These are phyloP conservation scores for Colletotrichum endophyticum DNA, from an alignment of 2,329 filamentous ascomycete species.

Conservation along the genomic window DNA sequence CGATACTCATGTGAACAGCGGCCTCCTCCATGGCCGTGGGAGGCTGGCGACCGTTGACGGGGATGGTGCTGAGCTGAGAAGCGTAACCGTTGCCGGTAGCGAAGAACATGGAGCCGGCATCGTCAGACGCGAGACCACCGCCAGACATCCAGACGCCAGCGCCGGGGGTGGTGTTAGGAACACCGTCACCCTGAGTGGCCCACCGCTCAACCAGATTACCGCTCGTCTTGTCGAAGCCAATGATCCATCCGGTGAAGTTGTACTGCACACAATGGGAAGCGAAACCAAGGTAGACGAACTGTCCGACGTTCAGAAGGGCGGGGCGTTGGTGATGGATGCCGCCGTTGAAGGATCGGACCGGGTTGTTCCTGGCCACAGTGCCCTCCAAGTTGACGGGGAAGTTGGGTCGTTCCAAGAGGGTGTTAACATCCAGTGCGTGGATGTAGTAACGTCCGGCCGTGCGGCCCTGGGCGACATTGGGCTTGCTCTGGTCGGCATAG, in stretches of 20 bases:
- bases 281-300: constrained; percentile 56
- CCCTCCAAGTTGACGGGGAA: constrained; percentile 57
- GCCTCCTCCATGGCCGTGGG: constrained; percentile 49
- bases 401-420: constrained; percentile 39
- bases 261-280: constrained; percentile 61
- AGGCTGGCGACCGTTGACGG: constrained; percentile 40
- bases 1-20: constrained; percentile 47
- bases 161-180: constrained; percentile 38
- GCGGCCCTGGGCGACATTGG: constrained; percentile 33
- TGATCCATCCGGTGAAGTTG: constrained; percentile 59
- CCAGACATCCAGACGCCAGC: constrained; percentile 50
- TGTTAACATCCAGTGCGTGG: constrained; percentile 42
- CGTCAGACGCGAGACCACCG: constrained; percentile 42
- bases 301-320: constrained; percentile 47
- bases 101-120: constrained; percentile 42
- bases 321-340: constrained; percentile 59
- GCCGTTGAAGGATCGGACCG: constrained; percentile 52
- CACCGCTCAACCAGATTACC: constrained; percentile 42
- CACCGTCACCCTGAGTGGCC: constrained; percentile 45
- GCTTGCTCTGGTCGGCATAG: constrained; percentile 36
- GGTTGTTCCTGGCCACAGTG: constrained; percentile 48
- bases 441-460: constrained; percentile 39
- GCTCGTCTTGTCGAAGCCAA: constrained; percentile 50
- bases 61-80: constrained; percentile 40
- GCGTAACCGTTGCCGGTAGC: constrained; percentile 46